Percentiles rank a stretch among this genome's conserved stretches.
These are phyloP conservation scores for Wickerhamiella spandovensis DNA, from an alignment of 805 yeast species.

Conservation along the genomic window DNA sequence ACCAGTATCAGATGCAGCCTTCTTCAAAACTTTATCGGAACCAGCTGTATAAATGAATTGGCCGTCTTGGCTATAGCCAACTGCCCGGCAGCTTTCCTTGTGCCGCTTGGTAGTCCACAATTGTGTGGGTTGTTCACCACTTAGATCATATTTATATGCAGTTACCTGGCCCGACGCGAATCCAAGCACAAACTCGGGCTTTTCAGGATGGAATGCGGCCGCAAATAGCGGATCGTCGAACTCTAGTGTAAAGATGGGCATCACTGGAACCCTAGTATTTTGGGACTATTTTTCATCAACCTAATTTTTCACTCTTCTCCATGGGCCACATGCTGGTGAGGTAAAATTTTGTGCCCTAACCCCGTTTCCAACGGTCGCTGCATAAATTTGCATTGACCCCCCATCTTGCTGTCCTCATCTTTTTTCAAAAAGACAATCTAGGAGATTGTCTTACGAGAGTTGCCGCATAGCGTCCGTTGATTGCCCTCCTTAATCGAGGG, in stretches of 20 bases:
- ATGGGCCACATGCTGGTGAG: background rate
- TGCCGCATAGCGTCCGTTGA: conserved; percentile 20
- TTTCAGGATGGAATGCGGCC: conserved; percentile 62
- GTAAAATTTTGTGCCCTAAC: background rate
- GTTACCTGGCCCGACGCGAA: conserved; percentile 70
- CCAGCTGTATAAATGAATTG: conserved; percentile 61
- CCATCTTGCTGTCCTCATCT: background rate
- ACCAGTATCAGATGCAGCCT: conserved; percentile 59
- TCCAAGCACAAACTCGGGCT: conserved; percentile 53
- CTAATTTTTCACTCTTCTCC: background rate
- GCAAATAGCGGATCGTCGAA: conserved; percentile 43
- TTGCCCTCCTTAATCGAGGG: conserved; percentile 16
- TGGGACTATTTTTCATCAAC: conserved; percentile 1
- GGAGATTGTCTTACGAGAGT: conserved; percentile 19
- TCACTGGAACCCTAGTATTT: background rate
- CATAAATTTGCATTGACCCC: background rate
- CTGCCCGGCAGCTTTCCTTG: conserved; percentile 71
- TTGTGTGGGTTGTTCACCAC: conserved; percentile 24
- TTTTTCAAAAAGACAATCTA: background rate
- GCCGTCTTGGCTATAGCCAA: conserved; percentile 53
- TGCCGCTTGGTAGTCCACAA: conserved; percentile 84
- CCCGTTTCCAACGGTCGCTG: background rate
- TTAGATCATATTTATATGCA: conserved; percentile 40
- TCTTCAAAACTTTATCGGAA: conserved; percentile 64
- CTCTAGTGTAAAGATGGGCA: conserved; percentile 5